Conservation (phyloP, 306 rosid species). For the Prosopis cineraria region DNA sequence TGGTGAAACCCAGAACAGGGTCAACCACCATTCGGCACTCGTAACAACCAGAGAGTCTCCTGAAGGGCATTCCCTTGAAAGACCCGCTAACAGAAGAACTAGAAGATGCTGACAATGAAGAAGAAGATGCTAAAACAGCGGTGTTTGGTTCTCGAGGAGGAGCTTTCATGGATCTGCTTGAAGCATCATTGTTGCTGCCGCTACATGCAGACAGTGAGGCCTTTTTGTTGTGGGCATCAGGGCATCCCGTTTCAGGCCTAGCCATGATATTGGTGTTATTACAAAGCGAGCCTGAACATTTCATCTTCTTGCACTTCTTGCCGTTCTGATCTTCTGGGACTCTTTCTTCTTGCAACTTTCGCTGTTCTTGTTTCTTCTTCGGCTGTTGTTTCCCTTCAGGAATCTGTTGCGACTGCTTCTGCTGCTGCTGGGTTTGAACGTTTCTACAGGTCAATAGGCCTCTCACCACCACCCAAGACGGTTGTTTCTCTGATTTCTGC, state of each 20-base stretch:
- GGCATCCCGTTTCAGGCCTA: conserved; percentile 64
- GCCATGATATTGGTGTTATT: conserved; percentile 83
- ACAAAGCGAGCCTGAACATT: conserved; percentile 85
- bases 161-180: conserved; percentile 76
- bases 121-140: conserved; percentile 56
- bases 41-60: conserved; percentile 92
- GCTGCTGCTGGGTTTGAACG: conserved; percentile 54
- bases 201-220: conserved; percentile 45
- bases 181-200: conserved; percentile 45
- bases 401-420: conserved; percentile 25
- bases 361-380: conserved; percentile 44
- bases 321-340: conserved; percentile 53
- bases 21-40: conserved; percentile 98
- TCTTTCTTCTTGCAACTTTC: conserved; percentile 55
- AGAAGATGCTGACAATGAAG: conserved; percentile 67
- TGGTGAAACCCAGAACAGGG: conserved; percentile 80
- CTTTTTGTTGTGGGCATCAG: conserved; percentile 71
- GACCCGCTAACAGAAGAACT: conserved; percentile 66
- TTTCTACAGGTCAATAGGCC: conserved; percentile 70
- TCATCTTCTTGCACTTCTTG: conserved; percentile 90
- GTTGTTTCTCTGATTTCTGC: conserved; percentile 65
- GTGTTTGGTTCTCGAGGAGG: conserved; percentile 68
- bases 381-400: conserved; percentile 45
- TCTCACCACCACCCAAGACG: conserved; percentile 81
- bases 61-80: conserved; percentile 81